Base-by-base conservation (phyloP, 306 rosid species). In the Vicia faba region DNA sequence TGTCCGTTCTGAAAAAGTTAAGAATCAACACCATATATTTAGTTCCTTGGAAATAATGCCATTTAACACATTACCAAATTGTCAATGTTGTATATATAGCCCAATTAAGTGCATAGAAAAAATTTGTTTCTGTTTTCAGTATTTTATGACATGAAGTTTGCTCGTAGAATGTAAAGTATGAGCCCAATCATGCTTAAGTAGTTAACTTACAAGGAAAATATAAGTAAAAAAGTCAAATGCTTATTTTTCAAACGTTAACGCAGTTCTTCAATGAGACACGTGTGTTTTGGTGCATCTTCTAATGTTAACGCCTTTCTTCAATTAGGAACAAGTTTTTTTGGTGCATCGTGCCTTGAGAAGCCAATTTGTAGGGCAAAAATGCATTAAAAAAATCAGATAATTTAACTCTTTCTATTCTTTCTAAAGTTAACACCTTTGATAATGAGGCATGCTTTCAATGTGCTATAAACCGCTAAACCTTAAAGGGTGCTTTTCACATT, bases 1-100 rank as follows among this genome's bases (percentile, higher is more conserved):
- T 13, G 99, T 95, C 57, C 95, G 85, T 13, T 68, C 99, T 95
- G 95, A 85, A 74, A 68, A 84, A 49, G 69, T 66, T 38, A 71
- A 56, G 68, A 57, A 64, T 74, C 36, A 31, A 57, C 54, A 56
- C 13, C 38, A 62, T 53, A 2, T 33, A 55, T 60, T 58, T 54
- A 66, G 64, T 58, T 54, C 31, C 64, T n/a, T 7, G 60, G 26
- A 16, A 78, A 48, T 33, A 31, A 53, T 16, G 59, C 20, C 7
- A 64, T 7, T 64, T 51, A 71, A 50, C 26, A 65, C 39, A 60
- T 61, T 15, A 38, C 19, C 39, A 48, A 51, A 75, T 15, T 19
- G 14, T 45, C 71, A 20, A 20, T 20, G 23, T 20, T 20, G 23
- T 20, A 20, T 20, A 20, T n/a, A n/a, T n/a, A n/a, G n/a, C 1